Evolutionary conservation across 2,329 filamentous ascomycete species (phyloP), one percentile per base, ranked within the genome.

Genomic region (Cordyceps cicadae): DNA sequence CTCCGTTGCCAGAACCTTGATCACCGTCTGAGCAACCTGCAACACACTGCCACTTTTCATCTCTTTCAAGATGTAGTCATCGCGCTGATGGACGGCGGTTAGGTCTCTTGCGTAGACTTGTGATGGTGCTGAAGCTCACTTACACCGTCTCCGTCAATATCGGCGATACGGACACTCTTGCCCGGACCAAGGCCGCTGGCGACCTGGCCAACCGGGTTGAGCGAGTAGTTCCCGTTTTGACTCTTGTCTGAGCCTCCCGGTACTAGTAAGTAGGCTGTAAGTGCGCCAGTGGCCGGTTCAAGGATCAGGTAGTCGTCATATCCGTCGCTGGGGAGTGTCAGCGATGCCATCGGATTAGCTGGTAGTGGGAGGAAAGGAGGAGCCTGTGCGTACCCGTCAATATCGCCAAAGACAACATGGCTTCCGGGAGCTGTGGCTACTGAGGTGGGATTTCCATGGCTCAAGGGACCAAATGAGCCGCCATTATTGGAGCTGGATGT

Each of bases 111-210:
- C 3, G 3, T 48, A 4, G 21, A 24, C 26, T 29, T 3, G 6
- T 3, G 19, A 45, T 19, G n/a, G 17, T 34, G 5, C 15, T 7
- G 26, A 29, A 14, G 1, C 24, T 0, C 6, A 58, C 63, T 59
- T 55, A 66, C 60, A 2, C 66, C 64, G n/a, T 68, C 67, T 5
- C 67, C 65, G 17, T 67, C 64, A 49, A 67, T 63, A 46, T 68
- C 66, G 5, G 64, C 65, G 45, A 68, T 60, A 19, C 66, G 43
- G 1, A 67, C 64, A 15, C 63, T 62, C 1, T 52, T 45, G 3
- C 63, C 66, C 0, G 62, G 63, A 3, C 64, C 65, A 0, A 66
- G 59, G 0, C 65, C 66, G 21, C 57, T 54, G 12, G 63, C 63
- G 26, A 66, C 62, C 8, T 50, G 26, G 12, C 63, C 64, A 12